Conservation (phyloP, 192 early-diverging fungal species). For the Backusella westeae region DNA sequence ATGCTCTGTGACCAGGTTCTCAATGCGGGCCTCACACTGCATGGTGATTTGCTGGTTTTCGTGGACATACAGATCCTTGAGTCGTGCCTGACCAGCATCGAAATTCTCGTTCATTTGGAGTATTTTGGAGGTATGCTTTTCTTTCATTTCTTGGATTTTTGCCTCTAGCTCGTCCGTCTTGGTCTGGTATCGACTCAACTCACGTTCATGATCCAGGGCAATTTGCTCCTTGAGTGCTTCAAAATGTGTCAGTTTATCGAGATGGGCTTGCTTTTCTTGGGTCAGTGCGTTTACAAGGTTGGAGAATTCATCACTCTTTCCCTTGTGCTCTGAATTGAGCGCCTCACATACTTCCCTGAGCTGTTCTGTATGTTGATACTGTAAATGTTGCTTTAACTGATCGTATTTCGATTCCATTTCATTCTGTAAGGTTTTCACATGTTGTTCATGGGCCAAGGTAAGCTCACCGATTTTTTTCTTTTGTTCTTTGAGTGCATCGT, state of each 20-base stretch:
- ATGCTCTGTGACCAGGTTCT: constrained; percentile 15
- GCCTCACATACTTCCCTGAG: background rate
- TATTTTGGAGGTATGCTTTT: background rate
- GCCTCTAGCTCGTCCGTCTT: background rate
- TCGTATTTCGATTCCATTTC: background rate
- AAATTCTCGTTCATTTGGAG: background rate
- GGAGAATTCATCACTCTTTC: background rate
- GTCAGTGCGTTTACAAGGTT: background rate
- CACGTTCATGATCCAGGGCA: background rate
- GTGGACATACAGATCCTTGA: constrained; percentile 12
- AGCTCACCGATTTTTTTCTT: background rate
- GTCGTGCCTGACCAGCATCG: background rate
- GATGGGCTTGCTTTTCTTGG: background rate
- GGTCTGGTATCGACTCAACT: background rate
- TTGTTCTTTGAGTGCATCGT: background rate
- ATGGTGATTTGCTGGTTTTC: constrained; percentile 16
- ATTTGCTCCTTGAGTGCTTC: constrained; percentile 8
- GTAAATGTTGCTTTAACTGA: background rate
- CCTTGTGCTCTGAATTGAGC: background rate
- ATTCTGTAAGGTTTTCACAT: background rate
- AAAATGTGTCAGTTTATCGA: background rate
- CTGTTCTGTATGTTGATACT: background rate
- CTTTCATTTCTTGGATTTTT: background rate
- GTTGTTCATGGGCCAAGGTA: background rate
- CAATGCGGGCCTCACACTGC: constrained; percentile 15